Evolutionary conservation across 73 alveolate genomes (phyloP).

Genomic region (Symbiodinium pilosum): DNA sequence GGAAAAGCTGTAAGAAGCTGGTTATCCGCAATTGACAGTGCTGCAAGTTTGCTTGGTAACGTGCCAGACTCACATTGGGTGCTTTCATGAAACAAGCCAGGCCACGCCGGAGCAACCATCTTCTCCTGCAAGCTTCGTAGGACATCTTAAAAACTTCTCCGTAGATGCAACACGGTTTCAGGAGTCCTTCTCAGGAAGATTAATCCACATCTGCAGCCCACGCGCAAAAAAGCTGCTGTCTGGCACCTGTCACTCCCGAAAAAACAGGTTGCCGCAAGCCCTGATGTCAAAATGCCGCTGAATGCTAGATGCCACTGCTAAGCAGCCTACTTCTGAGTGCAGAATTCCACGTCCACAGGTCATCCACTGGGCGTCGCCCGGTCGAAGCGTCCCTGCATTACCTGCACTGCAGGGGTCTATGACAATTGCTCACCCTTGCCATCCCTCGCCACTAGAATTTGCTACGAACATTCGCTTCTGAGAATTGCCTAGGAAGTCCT

Average conservation of each 20-base stretch:
- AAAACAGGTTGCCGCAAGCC: neutral
- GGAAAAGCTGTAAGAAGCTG: neutral
- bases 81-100: neutral
- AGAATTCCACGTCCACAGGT: slow-evolving; percentile 99
- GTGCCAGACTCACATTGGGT: too few relatives aligned
- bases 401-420: slow-evolving; percentile 47
- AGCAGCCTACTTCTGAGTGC: slow-evolving; percentile 97
- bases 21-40: neutral
- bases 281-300: neutral
- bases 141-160: too few relatives aligned
- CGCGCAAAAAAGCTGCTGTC: slow-evolving; percentile 31
- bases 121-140: neutral
- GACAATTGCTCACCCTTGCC: neutral
- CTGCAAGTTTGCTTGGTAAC: too few relatives aligned
- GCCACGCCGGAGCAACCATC: neutral
- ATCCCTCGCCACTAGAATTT: neutral
- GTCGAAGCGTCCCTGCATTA: slow-evolving; percentile 69
- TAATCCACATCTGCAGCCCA: slow-evolving; percentile 80
- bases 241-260: neutral
- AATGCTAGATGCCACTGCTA: neutral
- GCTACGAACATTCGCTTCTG: neutral
- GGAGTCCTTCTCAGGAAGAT: slow-evolving; percentile 68
- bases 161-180: too few relatives aligned
- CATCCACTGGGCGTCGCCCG: slow-evolving; percentile 99
- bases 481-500: slow-evolving; percentile 96